Percentiles rank a stretch among this genome's conserved stretches.
Conservation (phyloP, 2,329 filamentous ascomycete species). For the Colletotrichum orchidophilum region DNA sequence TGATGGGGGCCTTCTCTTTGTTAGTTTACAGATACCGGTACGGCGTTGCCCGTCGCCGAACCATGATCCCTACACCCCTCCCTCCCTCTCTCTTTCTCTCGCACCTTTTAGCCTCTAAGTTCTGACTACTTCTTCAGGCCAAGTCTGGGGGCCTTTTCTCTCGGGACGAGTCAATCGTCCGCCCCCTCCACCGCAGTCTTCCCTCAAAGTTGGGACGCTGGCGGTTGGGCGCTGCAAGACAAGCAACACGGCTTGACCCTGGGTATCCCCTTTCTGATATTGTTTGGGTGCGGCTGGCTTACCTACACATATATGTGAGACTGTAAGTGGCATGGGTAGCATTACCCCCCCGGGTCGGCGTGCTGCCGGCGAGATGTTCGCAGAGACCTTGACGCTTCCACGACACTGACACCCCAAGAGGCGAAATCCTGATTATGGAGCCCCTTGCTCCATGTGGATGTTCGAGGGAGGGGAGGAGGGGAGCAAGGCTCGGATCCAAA, state of each 20-base stretch:
- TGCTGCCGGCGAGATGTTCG: slow-evolving; percentile 26
- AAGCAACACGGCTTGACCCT: not conserved
- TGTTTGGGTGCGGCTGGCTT: not conserved
- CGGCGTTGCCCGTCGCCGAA: not conserved
- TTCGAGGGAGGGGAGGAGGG: not conserved
- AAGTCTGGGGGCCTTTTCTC: not conserved
- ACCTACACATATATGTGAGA: not conserved
- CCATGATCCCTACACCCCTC: slow-evolving; percentile 4
- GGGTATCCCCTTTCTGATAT: not conserved
- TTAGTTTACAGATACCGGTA: not conserved
- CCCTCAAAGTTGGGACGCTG: not conserved
- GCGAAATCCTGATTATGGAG: not conserved
- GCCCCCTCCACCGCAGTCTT: not conserved
- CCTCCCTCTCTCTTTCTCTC: too few species aligned
- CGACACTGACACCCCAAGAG: not conserved
- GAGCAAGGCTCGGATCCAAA: not conserved
- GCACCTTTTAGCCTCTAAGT: too few species aligned
- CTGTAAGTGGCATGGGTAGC: not conserved
- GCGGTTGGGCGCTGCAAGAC: not conserved
- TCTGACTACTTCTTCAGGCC: not conserved
- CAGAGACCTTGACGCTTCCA: not conserved
- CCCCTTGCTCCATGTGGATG: too few species aligned
- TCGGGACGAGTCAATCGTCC: slow-evolving; percentile 25
- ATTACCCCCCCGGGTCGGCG: slow-evolving; percentile 7
- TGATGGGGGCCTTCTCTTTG: not conserved